Conservation (phyloP, 495 filamentous ascomycete species). For the Aspergillus affinis region DNA sequence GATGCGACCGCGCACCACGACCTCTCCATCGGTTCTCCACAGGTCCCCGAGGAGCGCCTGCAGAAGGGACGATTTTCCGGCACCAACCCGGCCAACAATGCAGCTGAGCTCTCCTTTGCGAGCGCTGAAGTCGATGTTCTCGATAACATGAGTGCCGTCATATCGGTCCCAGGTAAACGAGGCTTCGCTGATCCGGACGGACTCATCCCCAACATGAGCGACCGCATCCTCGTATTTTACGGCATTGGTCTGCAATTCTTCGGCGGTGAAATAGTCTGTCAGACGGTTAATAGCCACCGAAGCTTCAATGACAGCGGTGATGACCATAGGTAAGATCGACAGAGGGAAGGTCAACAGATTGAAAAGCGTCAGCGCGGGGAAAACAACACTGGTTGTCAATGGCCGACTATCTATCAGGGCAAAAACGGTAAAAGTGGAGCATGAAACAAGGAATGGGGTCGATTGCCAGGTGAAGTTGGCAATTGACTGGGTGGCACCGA, state of each 20-base stretch:
- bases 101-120: slow-evolving; percentile 90
- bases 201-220: slow-evolving; percentile 74
- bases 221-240: slow-evolving; percentile 67
- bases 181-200: slow-evolving; percentile 76
- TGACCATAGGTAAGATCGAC: slow-evolving; percentile 94
- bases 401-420: slow-evolving; percentile 78
- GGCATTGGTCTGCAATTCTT: slow-evolving; percentile 87
- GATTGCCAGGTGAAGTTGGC: slow-evolving; percentile 99
- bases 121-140: slow-evolving; percentile 82
- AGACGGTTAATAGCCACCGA: slow-evolving; percentile 85
- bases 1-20: slow-evolving; percentile 72
- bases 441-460: slow-evolving; percentile 98
- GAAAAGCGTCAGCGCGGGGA: slow-evolving; percentile 89
- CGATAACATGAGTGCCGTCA: slow-evolving; percentile 56
- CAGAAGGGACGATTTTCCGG: slow-evolving; percentile 91
- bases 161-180: slow-evolving; percentile 95
- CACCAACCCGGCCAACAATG: slow-evolving; percentile 90
- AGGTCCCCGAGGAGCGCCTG: slow-evolving; percentile 85
- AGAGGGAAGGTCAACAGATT: slow-evolving; percentile 95
- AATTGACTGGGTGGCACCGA: slow-evolving; percentile 88
- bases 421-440: slow-evolving; percentile 93
- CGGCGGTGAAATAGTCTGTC: slow-evolving; percentile 80
- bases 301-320: slow-evolving; percentile 95
- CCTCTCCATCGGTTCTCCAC: slow-evolving; percentile 85
- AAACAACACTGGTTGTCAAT: slow-evolving; percentile 91